Conservation (phyloP, 768 basidiomycete genomes). For the Cystobasidiopsis lactophilus region DNA sequence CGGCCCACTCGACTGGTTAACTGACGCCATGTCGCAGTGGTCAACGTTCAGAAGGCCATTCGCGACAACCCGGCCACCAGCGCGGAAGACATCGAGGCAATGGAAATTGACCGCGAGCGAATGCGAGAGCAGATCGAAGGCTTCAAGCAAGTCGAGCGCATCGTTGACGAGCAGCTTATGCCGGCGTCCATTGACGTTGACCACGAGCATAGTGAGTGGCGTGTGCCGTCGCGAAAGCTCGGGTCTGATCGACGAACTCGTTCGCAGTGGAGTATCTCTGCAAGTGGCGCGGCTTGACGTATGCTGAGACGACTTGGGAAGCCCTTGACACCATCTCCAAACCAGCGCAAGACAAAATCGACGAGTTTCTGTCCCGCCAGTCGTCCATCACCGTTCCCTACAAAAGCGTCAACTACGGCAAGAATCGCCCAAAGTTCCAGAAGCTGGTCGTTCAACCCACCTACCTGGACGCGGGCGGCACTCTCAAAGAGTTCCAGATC, state of each 20-base stretch:
- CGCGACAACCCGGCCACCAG: slow-evolving; percentile 44
- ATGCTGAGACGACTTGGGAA: slow-evolving; percentile 95
- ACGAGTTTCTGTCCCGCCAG: slow-evolving; percentile 54
- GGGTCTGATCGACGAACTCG: slow-evolving; percentile 16
- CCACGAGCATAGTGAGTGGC: slow-evolving; percentile 17
- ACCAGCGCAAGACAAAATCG: slow-evolving; percentile 55
- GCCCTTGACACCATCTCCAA: slow-evolving; percentile 44
- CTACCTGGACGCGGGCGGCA: slow-evolving; percentile 53
- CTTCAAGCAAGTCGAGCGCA: slow-evolving; percentile 74
- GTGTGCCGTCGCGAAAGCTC: neutral
- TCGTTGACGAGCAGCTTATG: slow-evolving; percentile 51
- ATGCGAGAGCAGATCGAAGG: slow-evolving; percentile 76
- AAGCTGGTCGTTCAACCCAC: slow-evolving; percentile 73
- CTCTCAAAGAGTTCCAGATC: slow-evolving; percentile 91
- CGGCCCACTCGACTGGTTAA: slow-evolving; percentile 14
- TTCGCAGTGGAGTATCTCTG: slow-evolving; percentile 58
- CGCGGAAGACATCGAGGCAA: slow-evolving; percentile 69
- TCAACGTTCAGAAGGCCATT: slow-evolving; percentile 48
- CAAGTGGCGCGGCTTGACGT: slow-evolving; percentile 88
- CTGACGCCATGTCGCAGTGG: slow-evolving; percentile 22
- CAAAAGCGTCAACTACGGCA: slow-evolving; percentile 49
- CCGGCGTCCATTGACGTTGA: slow-evolving; percentile 15
- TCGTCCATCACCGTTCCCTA: slow-evolving; percentile 60
- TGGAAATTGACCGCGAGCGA: slow-evolving; percentile 73
- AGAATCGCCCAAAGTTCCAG: slow-evolving; percentile 51